These are phyloP conservation scores for Blastobotrys serpentis DNA, from an alignment of 1,139 yeast species.

Conservation along the genomic window DNA sequence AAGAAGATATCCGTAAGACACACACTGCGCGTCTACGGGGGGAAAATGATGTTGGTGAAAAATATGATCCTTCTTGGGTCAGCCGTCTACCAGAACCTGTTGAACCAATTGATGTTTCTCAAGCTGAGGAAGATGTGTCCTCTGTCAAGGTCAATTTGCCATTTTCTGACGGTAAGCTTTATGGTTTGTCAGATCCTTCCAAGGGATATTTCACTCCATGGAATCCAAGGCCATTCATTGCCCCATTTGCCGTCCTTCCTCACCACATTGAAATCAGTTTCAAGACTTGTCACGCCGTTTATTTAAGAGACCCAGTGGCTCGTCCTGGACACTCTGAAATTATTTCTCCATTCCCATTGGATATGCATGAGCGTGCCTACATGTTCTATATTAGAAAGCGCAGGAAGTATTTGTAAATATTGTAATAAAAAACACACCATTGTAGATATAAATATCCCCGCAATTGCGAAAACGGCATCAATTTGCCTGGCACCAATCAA, in stretches of 20 bases:
- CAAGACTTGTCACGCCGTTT: slow-evolving; percentile 90
- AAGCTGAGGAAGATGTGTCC: slow-evolving; percentile 55
- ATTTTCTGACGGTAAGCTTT: slow-evolving; percentile 52
- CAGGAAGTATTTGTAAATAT: slow-evolving; percentile 26
- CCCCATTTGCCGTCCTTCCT: slow-evolving; percentile 90
- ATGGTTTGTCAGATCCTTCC: slow-evolving; percentile 72
- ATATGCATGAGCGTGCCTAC: slow-evolving; percentile 90
- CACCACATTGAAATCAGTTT: slow-evolving; percentile 88
- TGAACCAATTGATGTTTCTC: slow-evolving; percentile 52
- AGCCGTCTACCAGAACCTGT: slow-evolving; percentile 50
- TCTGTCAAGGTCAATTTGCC: slow-evolving; percentile 33
- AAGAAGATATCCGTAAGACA: slow-evolving; percentile 50
- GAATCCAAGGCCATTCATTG: slow-evolving; percentile 90
- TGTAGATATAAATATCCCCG: background rate
- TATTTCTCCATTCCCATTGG: slow-evolving; percentile 81
- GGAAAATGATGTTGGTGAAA: slow-evolving; percentile 35
- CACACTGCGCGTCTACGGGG: slow-evolving; percentile 30
- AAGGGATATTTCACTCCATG: slow-evolving; percentile 94
- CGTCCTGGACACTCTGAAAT: slow-evolving; percentile 97
- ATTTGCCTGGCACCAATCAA: no score
- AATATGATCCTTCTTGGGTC: slow-evolving; percentile 60
- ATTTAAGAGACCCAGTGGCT: slow-evolving; percentile 94
- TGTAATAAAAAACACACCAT: background rate
- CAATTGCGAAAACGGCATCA: no score
- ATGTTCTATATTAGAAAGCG: slow-evolving; percentile 83